phyloP scores from a whole-genome alignment of 2,329 filamentous ascomycete species.

The Orbilia javanica region DNA sequence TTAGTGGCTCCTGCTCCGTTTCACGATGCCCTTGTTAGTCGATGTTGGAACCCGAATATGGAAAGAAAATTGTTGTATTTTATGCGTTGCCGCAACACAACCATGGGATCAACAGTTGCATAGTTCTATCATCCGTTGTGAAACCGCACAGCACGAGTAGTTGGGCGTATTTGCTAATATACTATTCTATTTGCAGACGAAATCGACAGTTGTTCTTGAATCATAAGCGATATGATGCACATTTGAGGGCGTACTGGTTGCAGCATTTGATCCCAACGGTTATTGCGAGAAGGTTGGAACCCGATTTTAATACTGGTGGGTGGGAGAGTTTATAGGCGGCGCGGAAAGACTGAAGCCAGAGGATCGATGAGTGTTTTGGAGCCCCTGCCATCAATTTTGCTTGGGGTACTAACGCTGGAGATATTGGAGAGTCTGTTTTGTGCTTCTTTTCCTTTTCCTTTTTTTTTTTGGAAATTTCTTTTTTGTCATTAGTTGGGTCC shows the following conservation, averaged over 20 bases:
- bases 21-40: not conserved
- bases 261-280: conserved; percentile 87
- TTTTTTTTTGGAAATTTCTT: not conserved
- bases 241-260: conserved; percentile 87
- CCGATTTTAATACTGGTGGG: conserved; percentile 95
- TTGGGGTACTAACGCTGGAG: not conserved
- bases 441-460: not conserved
- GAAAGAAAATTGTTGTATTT: conserved; percentile 34
- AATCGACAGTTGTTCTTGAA: conserved; percentile 91
- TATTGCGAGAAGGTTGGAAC: conserved; percentile 89
- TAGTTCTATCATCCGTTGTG: too few relatives aligned
- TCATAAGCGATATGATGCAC: conserved; percentile 90
- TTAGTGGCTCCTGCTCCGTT: conserved; percentile 33
- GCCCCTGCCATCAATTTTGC: not conserved
- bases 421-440: not conserved
- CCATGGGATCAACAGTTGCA: not conserved
- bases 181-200: conserved; percentile 68
- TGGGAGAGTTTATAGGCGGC: conserved; percentile 81
- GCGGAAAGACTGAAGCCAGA: not conserved
- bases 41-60: not conserved
- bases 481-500: not conserved
- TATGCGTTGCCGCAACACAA: conserved; percentile 6
- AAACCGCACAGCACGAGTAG: not conserved
- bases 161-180: conserved; percentile 12
- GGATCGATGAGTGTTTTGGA: not conserved